A percentile compares a stretch with the other conserved stretches of the same genome.
Evolutionary conservation across 352 stramenopile genomes (phyloP).

Genomic region (Phytophthora cryptogea): DNA sequence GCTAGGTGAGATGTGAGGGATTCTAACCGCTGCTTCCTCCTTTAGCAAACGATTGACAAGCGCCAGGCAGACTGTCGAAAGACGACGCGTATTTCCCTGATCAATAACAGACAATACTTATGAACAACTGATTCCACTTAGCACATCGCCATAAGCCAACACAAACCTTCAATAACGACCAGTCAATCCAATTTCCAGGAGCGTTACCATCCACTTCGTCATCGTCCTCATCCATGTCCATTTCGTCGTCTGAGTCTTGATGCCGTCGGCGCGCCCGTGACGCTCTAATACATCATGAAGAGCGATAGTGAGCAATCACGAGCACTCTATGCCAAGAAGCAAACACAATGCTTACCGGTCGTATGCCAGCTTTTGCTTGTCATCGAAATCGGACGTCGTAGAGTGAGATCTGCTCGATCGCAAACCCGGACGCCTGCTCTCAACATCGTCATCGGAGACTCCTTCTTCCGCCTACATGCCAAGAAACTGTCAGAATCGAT

Average conservation of each 20-base stretch:
- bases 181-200: constrained; percentile 72
- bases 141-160: not conserved
- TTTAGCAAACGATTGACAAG: constrained; percentile 70
- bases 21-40: constrained; percentile 71
- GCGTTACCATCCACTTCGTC: constrained; percentile 27
- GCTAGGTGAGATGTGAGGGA: not conserved
- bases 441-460: constrained; percentile 28
- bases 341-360: constrained; percentile 52
- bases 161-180: constrained; percentile 57
- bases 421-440: constrained; percentile 26
- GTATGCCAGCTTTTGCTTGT: constrained; percentile 38
- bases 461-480: constrained; percentile 27
- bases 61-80: constrained; percentile 66
- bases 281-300: constrained; percentile 42
- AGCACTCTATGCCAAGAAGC: not conserved
- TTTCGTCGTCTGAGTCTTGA: constrained; percentile 51
- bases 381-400: constrained; percentile 31
- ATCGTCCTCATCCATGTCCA: constrained; percentile 42
- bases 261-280: constrained; percentile 68
- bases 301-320: constrained; percentile 6
- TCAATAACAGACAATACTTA: constrained; percentile 9
- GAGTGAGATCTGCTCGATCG: constrained; percentile 28
- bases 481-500: constrained; percentile 9
- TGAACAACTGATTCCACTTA: not conserved
- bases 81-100: constrained; percentile 33